Percentiles rank a stretch among this genome's conserved stretches.
phyloP scores from a whole-genome alignment of 106 monocot genomes.

The Iris macrosiphon region DNA sequence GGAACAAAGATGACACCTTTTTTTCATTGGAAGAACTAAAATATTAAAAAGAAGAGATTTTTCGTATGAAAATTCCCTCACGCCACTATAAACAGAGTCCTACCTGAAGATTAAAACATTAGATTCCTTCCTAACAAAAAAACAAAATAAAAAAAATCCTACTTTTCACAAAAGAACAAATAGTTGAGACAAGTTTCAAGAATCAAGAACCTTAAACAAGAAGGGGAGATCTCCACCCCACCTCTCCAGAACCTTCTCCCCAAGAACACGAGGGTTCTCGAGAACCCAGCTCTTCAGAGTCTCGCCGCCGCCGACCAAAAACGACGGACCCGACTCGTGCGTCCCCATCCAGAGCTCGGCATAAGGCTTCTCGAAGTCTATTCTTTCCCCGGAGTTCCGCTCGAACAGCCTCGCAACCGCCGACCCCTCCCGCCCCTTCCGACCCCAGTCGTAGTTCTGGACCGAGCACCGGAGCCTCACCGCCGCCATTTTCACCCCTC shows the following conservation, averaged over 20 bases:
- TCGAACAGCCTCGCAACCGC: conserved; percentile 52
- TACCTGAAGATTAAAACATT: too few species aligned
- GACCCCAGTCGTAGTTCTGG: conserved; percentile 92
- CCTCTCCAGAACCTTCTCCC: conserved; percentile 29
- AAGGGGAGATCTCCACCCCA: conserved; percentile 83
- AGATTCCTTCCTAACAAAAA: too few species aligned
- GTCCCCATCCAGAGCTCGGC: conserved; percentile 99
- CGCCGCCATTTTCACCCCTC: neutral
- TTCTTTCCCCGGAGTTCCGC: conserved; percentile 26
- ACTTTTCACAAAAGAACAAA: too few species aligned
- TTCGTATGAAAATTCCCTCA: too few species aligned
- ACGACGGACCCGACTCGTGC: conserved; percentile 71
- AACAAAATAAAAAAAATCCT: too few species aligned
- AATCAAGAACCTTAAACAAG: conserved; percentile 88
- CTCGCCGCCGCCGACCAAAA: conserved; percentile 1
- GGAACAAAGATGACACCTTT: too few species aligned
- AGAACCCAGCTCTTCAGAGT: conserved; percentile 53
- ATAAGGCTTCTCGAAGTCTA: conserved; percentile 41
- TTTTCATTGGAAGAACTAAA: too few species aligned
- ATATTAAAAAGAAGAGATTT: too few species aligned
- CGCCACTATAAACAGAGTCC: too few species aligned
- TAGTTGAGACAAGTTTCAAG: too few species aligned
- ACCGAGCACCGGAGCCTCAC: conserved; percentile 60
- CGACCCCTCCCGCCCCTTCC: conserved; percentile 43
- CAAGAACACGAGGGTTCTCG: conserved; percentile 51